Base-by-base conservation (phyloP, 768 basidiomycete species). In the Rhizopogon salebrosus region DNA sequence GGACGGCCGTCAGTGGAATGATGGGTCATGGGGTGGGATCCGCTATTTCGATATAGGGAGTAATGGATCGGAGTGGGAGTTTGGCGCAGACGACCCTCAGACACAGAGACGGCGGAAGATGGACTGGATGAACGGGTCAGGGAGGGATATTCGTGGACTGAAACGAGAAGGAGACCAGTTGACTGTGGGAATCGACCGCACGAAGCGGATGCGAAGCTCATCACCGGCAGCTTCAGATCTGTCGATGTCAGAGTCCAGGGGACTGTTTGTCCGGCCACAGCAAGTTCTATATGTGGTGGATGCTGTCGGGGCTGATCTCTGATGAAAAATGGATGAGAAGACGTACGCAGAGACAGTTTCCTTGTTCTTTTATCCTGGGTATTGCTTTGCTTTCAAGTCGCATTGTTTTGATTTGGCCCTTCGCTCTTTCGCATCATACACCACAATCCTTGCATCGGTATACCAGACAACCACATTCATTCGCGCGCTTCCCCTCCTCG, bases 241-340 rank as follows among this genome's bases (percentile, higher is more conserved):
- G 69, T 68, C 87, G 70, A 67, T 69, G 60, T 62, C 82, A 65
- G 83, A 92, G 69, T 80, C 84, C 0, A 64, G 80, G 58, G 91
- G 90, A 1, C 63, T 93, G 41, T 93, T 93, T 62, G 89, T 93
- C 42, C 72, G 90, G 51, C 90, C 90, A 4, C 87, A 89, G 68
- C 89, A 92, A 65, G 89, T 92, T 51, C 72, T 93, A 49, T 92
- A 92, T 64, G 90, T 93, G 26, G 83, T 92, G 31, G 88, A 91
- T 64, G 91, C 91, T 34, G 83, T 89, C 38, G 88, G 83, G 4
- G 70, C 77, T 11, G 82, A 84, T 70, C 62, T 85, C 48, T 86
- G 66, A 79, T 36, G 24, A 38, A 10, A 29, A 38, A 6, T 18
- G 24, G 26, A 45, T 45, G 26, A 50, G 10, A 31, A 11, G 11